A percentile compares a stretch with the other conserved stretches of the same genome.
These are phyloP conservation scores for Saccharomycopsis fermentans DNA, from an alignment of 805 yeast genomes.

Conservation along the genomic window DNA sequence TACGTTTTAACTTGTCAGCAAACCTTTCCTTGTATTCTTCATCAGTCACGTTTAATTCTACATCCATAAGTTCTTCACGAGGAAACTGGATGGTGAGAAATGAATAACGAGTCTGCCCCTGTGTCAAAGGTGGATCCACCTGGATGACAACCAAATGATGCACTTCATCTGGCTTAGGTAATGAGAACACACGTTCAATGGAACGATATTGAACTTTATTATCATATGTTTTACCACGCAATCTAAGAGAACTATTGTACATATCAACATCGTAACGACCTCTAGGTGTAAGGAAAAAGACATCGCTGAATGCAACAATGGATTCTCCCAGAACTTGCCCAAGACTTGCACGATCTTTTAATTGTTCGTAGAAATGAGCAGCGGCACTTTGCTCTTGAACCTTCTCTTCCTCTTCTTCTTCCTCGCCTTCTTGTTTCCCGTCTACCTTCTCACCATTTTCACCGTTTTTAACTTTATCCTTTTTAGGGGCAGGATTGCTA, in stretches of 20 bases:
- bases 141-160: constrained; percentile 84
- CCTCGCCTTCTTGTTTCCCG: constrained; percentile 23
- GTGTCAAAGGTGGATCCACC: constrained; percentile 94
- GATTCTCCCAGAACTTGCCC: constrained; percentile 94
- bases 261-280: constrained; percentile 97
- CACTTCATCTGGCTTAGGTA: constrained; percentile 90
- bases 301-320: constrained; percentile 83
- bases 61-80: constrained; percentile 83
- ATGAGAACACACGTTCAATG: constrained; percentile 79
- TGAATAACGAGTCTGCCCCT: constrained; percentile 95
- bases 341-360: constrained; percentile 87
- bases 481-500: constrained; percentile 35
- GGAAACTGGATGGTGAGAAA: constrained; percentile 84
- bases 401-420: constrained; percentile 27
- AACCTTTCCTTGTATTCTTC: constrained; percentile 70
- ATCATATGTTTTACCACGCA: constrained; percentile 96
- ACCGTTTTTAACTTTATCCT: constrained; percentile 22
- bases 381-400: constrained; percentile 59
- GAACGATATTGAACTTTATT: constrained; percentile 88
- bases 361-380: constrained; percentile 74
- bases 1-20: constrained; percentile 60
- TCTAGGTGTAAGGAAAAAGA: constrained; percentile 90
- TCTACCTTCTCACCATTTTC: constrained; percentile 28
- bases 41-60: constrained; percentile 77
- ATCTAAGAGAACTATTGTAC: constrained; percentile 75